Conservation (phyloP, 169 alveolate species). For the Cytauxzoon felis region DNA sequence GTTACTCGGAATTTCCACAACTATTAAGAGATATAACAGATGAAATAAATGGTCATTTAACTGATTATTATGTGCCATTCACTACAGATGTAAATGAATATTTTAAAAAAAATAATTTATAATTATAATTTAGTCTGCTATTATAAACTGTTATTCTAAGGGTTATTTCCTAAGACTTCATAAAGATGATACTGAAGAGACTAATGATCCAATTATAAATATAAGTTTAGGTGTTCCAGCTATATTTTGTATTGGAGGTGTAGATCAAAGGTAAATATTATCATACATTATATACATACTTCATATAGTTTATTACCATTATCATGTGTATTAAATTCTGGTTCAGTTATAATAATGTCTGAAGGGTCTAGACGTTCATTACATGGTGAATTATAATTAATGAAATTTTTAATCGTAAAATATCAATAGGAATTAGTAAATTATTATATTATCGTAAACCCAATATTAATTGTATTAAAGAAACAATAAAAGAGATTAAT, state of each 20-base stretch:
- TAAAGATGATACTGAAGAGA: conserved; percentile 67
- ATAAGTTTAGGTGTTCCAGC: conserved; percentile 64
- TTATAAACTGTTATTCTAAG: conserved; percentile 54
- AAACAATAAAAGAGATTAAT: background rate
- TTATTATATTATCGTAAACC: conserved; percentile 36
- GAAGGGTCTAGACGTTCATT: conserved; percentile 45
- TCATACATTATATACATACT: background rate
- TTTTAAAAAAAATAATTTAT: no score
- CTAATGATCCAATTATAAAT: conserved; percentile 54
- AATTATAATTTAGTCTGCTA: conserved; percentile 38
- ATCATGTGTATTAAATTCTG: conserved; percentile 53
- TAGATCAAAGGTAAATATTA: conserved; percentile 30
- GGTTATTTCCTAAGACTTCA: conserved; percentile 49
- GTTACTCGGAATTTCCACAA: conserved; percentile 39
- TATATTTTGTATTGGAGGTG: conserved; percentile 45
- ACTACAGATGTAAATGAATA: conserved; percentile 39
- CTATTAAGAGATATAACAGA: conserved; percentile 9
- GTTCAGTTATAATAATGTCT: conserved; percentile 52
- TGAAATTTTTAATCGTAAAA: no score
- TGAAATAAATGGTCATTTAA: conserved; percentile 10
- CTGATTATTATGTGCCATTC: conserved; percentile 20
- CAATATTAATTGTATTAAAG: background rate
- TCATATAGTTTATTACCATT: conserved; percentile 37
- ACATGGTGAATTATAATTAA: conserved; percentile 30
- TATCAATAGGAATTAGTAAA: conserved; percentile 39